These are phyloP conservation scores for Candida insectalens DNA, from an alignment of 805 yeast genomes.

Conservation along the genomic window DNA sequence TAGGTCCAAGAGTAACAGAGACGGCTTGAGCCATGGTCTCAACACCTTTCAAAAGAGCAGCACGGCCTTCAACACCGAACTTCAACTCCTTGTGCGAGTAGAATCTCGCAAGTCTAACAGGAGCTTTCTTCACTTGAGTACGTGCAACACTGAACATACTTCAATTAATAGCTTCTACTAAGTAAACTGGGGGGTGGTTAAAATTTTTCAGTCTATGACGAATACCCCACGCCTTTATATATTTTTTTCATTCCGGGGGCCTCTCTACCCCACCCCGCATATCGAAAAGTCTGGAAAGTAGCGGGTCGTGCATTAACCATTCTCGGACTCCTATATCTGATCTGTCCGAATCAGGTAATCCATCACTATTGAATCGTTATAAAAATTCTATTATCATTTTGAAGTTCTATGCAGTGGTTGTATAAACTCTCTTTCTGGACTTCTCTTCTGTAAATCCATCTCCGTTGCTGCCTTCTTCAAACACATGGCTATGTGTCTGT, in stretches of 20 bases:
- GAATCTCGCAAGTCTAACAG: conserved; percentile 35
- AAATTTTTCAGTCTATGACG: background rate
- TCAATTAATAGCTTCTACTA: background rate
- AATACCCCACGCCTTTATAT: no score
- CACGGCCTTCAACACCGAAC: conserved; percentile 96
- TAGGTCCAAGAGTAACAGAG: conserved; percentile 93
- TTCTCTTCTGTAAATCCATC: no score
- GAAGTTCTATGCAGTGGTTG: conserved; percentile 18
- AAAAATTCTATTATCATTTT: no score
- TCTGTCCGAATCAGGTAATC: no score
- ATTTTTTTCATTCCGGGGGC: no score
- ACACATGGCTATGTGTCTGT: conserved; percentile 61
- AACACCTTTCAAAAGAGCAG: conserved; percentile 88
- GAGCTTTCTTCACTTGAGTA: conserved; percentile 30
- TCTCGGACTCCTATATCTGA: no score
- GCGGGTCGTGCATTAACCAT: no score
- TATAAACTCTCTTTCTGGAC: conserved; percentile 64
- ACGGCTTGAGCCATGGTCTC: conserved; percentile 94
- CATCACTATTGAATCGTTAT: no score
- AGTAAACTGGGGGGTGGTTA: background rate
- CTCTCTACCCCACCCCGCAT: no score
- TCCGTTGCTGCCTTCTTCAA: conserved; percentile 34
- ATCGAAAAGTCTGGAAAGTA: no score
- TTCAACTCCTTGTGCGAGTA: conserved; percentile 83
- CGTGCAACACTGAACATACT: conserved; percentile 42